A percentile compares a stretch with the other conserved stretches of the same genome.
Conservation (phyloP, 2,329 filamentous ascomycete genomes). For the Talaromyces sp. region DNA sequence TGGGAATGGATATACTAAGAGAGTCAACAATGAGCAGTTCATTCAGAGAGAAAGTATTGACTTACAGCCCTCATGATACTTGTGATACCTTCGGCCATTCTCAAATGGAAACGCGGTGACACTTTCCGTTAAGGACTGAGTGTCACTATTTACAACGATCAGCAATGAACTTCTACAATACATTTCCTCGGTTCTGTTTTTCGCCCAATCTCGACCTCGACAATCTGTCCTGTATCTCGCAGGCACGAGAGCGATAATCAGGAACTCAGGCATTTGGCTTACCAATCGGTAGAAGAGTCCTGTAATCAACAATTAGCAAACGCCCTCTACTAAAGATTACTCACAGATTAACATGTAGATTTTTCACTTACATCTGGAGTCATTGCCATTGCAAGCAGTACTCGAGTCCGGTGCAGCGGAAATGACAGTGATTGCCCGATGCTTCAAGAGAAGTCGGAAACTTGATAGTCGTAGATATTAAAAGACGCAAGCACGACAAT, state of each 20-base stretch:
- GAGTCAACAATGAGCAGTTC: constrained; percentile 1
- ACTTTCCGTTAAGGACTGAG: constrained; percentile 42
- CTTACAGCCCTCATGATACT: constrained; percentile 45
- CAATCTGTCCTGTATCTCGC: too few relatives aligned
- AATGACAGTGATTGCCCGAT: neutral
- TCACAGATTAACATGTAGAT: neutral
- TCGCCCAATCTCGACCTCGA: neutral
- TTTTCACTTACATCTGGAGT: constrained; percentile 19
- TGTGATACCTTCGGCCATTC: constrained; percentile 45
- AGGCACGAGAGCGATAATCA: neutral
- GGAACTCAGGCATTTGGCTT: neutral
- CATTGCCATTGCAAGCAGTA: constrained; percentile 14
- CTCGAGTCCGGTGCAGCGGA: neutral
- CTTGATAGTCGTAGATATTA: too few relatives aligned
- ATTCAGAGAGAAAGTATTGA: constrained; percentile 6
- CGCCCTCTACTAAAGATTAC: too few relatives aligned
- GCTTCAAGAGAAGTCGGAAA: too few relatives aligned
- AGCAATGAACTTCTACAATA: neutral
- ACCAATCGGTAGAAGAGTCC: constrained; percentile 20
- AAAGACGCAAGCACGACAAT: neutral
- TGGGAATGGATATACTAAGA: constrained; percentile 44
- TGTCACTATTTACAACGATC: constrained; percentile 32
- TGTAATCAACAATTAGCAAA: constrained; percentile 1
- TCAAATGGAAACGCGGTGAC: constrained; percentile 44
- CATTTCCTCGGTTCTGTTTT: neutral